These are phyloP conservation scores for Oryza officinalis DNA, from an alignment of 176 grass and related monocot genomes.

Conservation along the genomic window DNA sequence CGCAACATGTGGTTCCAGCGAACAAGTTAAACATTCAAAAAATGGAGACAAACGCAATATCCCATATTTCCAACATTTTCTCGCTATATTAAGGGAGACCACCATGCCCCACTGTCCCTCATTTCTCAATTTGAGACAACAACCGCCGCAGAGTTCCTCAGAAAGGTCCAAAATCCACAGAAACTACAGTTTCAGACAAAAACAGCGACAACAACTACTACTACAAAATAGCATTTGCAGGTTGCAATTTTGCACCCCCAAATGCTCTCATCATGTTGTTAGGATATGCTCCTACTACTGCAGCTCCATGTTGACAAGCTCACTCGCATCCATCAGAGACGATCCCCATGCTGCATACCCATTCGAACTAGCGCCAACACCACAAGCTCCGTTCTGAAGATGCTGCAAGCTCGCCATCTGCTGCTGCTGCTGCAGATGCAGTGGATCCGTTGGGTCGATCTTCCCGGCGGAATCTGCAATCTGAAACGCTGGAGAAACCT, in stretches of 20 bases:
- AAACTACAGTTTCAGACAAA: neutral
- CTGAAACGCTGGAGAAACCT: neutral
- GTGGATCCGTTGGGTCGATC: neutral
- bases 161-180: neutral
- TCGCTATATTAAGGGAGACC: neutral
- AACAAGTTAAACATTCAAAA: neutral
- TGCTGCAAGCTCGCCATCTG: conserved; percentile 37
- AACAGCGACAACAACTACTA: neutral
- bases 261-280: neutral
- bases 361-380: neutral
- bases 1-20: too few relatives aligned
- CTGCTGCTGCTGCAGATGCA: conserved; percentile 37
- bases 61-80: neutral
- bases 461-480: neutral
- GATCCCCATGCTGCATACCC: neutral
- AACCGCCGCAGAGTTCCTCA: neutral
- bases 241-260: neutral
- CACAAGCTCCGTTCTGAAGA: conserved; percentile 32
- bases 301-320: conserved; percentile 20
- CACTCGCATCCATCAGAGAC: neutral
- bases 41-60: neutral
- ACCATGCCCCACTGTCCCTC: neutral
- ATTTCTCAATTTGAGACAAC: neutral
- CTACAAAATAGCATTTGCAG: neutral
- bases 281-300: neutral